Percentiles rank a stretch among this genome's conserved stretches.
These are phyloP conservation scores for Didymella glomerata DNA, from an alignment of 2,329 filamentous ascomycete genomes.

Conservation along the genomic window DNA sequence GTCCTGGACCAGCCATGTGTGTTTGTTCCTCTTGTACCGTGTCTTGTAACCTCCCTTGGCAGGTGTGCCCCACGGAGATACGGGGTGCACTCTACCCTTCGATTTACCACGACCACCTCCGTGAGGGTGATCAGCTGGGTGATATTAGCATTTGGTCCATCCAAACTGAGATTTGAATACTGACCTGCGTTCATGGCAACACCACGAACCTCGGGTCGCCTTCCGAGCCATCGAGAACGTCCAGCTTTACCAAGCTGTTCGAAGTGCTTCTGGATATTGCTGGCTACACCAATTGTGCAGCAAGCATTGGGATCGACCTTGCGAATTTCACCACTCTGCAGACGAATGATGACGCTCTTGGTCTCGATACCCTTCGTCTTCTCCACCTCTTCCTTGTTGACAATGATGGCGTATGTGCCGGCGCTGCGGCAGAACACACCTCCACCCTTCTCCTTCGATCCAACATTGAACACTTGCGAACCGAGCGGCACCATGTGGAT, in stretches of 20 bases:
- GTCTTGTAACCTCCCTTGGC: constrained; percentile 93
- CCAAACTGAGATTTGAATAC: constrained; percentile 11
- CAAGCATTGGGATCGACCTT: constrained; percentile 91
- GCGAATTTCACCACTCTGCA: constrained; percentile 93
- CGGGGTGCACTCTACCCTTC: constrained; percentile 95
- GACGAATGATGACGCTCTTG: constrained; percentile 80
- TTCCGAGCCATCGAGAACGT: constrained; percentile 90
- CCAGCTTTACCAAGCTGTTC: constrained; percentile 93
- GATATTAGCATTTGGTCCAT: constrained; percentile 23
- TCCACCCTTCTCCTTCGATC: constrained; percentile 73
- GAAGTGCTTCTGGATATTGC: constrained; percentile 92
- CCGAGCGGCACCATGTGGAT: constrained; percentile 95
- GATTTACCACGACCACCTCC: constrained; percentile 99
- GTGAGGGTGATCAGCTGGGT: constrained; percentile 87
- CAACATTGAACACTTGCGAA: constrained; percentile 91
- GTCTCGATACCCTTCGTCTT: constrained; percentile 68
- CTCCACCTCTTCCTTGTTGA: constrained; percentile 83
- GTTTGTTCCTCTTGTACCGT: constrained; percentile 84
- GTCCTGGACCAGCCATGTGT: constrained; percentile 88
- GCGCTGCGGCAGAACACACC: constrained; percentile 95
- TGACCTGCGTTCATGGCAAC: constrained; percentile 95
- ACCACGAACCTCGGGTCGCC: constrained; percentile 94
- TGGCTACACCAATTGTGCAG: constrained; percentile 91
- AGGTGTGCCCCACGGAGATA: constrained; percentile 95
- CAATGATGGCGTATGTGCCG: constrained; percentile 87